phyloP scores from a whole-genome alignment of 1,139 yeast species.

The Candida smagusa region DNA sequence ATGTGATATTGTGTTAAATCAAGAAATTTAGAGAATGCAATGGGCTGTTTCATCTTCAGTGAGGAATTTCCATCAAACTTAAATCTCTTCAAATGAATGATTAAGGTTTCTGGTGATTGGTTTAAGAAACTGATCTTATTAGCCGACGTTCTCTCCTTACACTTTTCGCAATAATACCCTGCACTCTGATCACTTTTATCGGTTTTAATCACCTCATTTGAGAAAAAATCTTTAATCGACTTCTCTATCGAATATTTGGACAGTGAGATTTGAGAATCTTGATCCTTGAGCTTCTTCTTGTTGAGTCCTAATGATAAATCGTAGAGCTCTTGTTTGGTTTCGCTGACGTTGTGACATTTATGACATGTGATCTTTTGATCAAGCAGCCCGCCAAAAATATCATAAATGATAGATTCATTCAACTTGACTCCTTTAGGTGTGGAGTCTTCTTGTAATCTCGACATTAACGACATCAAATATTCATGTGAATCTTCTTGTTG shows the following conservation, averaged over 20 bases:
- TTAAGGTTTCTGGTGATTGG: conserved; percentile 82
- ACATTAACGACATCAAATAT: conserved; percentile 86
- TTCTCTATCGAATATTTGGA: conserved; percentile 60
- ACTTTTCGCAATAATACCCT: conserved; percentile 85
- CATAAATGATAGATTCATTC: conserved; percentile 79
- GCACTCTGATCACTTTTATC: conserved; percentile 58
- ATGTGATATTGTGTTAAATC: conserved; percentile 68
- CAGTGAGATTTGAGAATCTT: background rate
- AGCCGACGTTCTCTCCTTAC: conserved; percentile 76
- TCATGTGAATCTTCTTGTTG: conserved; percentile 98
- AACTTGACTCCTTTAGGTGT: conserved; percentile 85
- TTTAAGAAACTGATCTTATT: conserved; percentile 70
- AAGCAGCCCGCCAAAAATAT: conserved; percentile 88
- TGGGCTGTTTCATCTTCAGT: conserved; percentile 84
- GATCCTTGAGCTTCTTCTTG: conserved; percentile 34
- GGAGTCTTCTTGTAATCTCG: conserved; percentile 85
- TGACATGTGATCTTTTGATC: conserved; percentile 83
- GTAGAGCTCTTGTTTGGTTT: conserved; percentile 89
- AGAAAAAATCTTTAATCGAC: conserved; percentile 76
- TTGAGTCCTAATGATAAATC: conserved; percentile 77
- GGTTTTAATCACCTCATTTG: conserved; percentile 69
- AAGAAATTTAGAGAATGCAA: conserved; percentile 72
- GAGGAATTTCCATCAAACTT: conserved; percentile 76
- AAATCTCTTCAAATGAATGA: conserved; percentile 85
- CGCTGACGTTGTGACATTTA: conserved; percentile 75